Base-by-base conservation (phyloP, 805 yeast genomes). In the Priceomyces castillae region DNA sequence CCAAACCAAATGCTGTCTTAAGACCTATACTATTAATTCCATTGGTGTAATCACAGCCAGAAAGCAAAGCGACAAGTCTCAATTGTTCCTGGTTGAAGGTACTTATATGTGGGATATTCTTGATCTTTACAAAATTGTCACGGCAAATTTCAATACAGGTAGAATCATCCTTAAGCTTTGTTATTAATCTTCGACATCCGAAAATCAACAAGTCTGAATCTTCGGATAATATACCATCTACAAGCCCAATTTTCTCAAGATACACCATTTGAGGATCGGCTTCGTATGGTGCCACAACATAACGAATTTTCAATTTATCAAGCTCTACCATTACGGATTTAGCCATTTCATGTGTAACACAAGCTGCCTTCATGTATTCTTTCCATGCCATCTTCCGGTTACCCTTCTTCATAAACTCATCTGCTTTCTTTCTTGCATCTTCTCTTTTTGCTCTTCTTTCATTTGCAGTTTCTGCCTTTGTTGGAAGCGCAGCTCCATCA, bases 231-330 rank as follows among this genome's bases (percentile, higher is more conserved):
- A 94, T 86, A 0, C 92, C 98, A 48, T 89, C 84, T 4, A 89
- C 92, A 1, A 80, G 41, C 0, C 92, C 92, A 0, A 65, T 50
- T 46, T 80, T 78, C 58, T 92, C 98, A 34, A 94, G 72, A 55
- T 82, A 89, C 7, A 90, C 98, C 85, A 94, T 80, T 62, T 94
- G 99, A 1, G 99, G 85, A 61, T 94, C 99, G 0, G 99, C 99
- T 65, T 94, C 99, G 59, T 89, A 94, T 0, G 99, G 99, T 0
- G 99, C 98, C 7, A 94, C 99, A 6, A 94, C 78, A 54, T 78
- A 92, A 46, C 73, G 76, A 39, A 94, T 80, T 1, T 65, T 62
- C 37, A 75, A 69, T 11, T 60, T 50, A 51, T 81, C 81, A 48
- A 95, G 72, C 54, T 77, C 84, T 33, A 83, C 85, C 58, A 90